Percentiles rank a stretch among this genome's conserved stretches.
Evolutionary conservation across 441 rosid genomes (phyloP).

Genomic region (Jatropha podagrica): DNA sequence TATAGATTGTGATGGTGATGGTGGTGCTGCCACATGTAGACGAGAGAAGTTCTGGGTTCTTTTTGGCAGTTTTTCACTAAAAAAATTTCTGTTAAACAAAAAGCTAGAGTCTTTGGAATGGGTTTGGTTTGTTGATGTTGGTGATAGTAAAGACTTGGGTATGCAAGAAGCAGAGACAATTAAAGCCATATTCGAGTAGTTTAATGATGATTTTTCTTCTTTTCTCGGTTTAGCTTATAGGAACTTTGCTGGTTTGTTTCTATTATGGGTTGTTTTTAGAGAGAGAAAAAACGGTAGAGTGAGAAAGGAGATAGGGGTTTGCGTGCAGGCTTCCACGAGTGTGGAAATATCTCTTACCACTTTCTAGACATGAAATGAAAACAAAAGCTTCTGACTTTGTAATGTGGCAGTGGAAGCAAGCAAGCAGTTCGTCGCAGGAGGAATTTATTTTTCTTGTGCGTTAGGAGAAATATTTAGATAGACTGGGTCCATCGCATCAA

Average conservation of each 20-base stretch:
- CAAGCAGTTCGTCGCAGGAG: too few species aligned
- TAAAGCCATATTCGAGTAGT: slow-evolving; percentile 32
- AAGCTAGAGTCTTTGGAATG: slow-evolving; percentile 12
- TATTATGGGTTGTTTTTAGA: not conserved
- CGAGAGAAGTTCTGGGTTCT: slow-evolving; percentile 29
- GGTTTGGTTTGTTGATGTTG: slow-evolving; percentile 2
- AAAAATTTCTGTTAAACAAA: slow-evolving; percentile 17
- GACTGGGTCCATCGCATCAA: too few species aligned
- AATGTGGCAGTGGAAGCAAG: too few species aligned
- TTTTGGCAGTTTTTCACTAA: not conserved
- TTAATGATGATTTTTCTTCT: not conserved
- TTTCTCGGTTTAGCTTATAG: not conserved
- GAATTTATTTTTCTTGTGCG: not conserved
- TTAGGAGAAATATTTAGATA: too few species aligned
- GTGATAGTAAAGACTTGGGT: slow-evolving; percentile 18
- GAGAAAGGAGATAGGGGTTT: slow-evolving; percentile 7
- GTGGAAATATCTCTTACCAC: not conserved
- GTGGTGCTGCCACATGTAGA: slow-evolving; percentile 55
- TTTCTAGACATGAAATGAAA: not conserved
- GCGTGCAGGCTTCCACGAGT: slow-evolving; percentile 28
- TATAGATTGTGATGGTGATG: slow-evolving; percentile 39
- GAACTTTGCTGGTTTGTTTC: not conserved
- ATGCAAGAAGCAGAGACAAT: slow-evolving; percentile 24
- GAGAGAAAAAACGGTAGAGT: not conserved
- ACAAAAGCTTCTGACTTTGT: not conserved